phyloP scores from a whole-genome alignment of 768 basidiomycete species.

The Gymnopilus junonius region DNA sequence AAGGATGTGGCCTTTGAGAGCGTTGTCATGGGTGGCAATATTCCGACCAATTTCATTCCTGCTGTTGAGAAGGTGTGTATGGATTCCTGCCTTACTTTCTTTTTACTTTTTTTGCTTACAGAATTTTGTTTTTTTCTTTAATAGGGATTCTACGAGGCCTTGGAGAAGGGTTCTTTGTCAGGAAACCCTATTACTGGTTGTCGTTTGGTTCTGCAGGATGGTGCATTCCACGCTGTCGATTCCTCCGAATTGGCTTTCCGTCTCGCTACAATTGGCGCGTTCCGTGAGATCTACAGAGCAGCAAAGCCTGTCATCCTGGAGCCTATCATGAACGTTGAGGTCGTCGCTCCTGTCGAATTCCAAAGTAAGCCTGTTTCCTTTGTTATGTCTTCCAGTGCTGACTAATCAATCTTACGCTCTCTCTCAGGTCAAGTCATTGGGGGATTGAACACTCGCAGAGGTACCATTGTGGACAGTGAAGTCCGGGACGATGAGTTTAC shows the following conservation, averaged over 20 bases:
- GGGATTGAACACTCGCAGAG: conserved; percentile 88
- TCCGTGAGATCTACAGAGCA: conserved; percentile 84
- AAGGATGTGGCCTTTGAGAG: conserved; percentile 87
- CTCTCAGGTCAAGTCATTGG: conserved; percentile 83
- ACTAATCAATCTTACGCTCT: background rate
- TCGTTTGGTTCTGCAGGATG: conserved; percentile 88
- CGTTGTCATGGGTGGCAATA: conserved; percentile 88
- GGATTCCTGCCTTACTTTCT: background rate
- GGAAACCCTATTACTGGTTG: conserved; percentile 89
- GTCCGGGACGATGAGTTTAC: conserved; percentile 98
- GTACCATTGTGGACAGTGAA: conserved; percentile 95
- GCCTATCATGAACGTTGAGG: conserved; percentile 99
- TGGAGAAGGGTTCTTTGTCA: conserved; percentile 88
- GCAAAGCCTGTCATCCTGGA: conserved; percentile 86
- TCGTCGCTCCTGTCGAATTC: conserved; percentile 95
- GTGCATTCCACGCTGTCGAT: conserved; percentile 91
- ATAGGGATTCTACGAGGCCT: conserved; percentile 93
- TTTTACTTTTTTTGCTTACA: background rate
- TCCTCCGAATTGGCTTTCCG: conserved; percentile 97
- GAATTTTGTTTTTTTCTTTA: background rate
- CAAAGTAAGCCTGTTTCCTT: conserved; percentile 59
- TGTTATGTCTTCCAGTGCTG: background rate
- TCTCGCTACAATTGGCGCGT: conserved; percentile 87
- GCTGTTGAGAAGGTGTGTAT: conserved; percentile 85
- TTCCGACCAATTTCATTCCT: conserved; percentile 91